phyloP scores from a whole-genome alignment of 768 basidiomycete genomes.

The Psilocybe azurescens region DNA sequence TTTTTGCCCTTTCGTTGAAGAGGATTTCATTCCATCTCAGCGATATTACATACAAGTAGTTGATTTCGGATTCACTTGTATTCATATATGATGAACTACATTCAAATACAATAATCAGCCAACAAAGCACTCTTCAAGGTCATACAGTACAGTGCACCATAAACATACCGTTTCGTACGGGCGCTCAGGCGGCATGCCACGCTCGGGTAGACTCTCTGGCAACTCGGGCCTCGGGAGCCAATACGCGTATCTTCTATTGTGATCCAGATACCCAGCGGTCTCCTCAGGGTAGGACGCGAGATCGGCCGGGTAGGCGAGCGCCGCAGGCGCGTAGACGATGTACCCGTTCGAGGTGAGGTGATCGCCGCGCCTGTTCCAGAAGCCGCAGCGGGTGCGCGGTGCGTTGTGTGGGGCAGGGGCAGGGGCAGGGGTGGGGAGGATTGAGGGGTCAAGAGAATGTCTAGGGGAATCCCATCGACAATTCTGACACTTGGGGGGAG shows the following conservation, averaged over 20 bases:
- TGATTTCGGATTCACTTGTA: neutral
- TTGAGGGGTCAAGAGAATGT: neutral
- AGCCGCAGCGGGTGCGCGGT: slow-evolving; percentile 49
- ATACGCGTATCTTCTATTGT: slow-evolving; percentile 45
- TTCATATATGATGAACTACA: slow-evolving; percentile 12
- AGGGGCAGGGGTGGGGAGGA: neutral
- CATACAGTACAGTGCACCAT: no score
- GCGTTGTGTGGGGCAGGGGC: neutral
- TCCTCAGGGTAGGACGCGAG: slow-evolving; percentile 63
- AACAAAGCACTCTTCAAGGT: neutral
- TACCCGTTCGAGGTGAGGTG: slow-evolving; percentile 59
- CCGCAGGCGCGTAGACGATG: slow-evolving; percentile 70
- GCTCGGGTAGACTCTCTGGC: slow-evolving; percentile 62
- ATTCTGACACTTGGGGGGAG: no score
- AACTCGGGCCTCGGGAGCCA: slow-evolving; percentile 57
- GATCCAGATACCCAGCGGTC: slow-evolving; percentile 60
- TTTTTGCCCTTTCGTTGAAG: no score
- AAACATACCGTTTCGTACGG: slow-evolving; percentile 53
- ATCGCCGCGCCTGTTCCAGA: slow-evolving; percentile 81
- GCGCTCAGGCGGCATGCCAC: slow-evolving; percentile 54
- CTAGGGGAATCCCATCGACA: no score
- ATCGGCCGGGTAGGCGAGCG: slow-evolving; percentile 61
- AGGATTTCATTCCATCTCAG: no score
- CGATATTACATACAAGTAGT: no score
- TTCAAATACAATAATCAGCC: neutral